Evolutionary conservation across 139 green algal species (phyloP).

Genomic region (Coccomyxa sp.): DNA sequence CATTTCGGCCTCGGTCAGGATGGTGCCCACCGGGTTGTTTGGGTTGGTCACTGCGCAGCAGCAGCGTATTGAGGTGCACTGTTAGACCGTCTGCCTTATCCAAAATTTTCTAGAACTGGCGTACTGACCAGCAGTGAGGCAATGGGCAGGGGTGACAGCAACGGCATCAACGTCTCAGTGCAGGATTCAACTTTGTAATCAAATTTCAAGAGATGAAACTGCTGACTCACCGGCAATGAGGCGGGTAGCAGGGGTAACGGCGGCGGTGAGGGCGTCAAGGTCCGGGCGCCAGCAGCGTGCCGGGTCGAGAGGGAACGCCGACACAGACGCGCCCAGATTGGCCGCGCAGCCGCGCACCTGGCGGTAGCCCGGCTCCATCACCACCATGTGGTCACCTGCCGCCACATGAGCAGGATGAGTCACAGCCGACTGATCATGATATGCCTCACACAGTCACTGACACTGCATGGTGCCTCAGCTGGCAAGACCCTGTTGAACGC

Average conservation of each 20-base stretch:
- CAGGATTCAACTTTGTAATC: too few species aligned
- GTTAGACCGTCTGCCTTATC: neutral
- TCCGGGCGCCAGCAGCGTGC: neutral
- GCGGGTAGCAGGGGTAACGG: neutral
- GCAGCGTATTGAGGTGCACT: neutral
- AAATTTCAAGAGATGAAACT: too few species aligned
- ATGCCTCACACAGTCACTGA: neutral
- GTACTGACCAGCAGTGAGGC: neutral
- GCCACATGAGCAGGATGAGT: neutral
- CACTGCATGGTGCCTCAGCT: neutral
- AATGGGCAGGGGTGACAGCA: too few species aligned
- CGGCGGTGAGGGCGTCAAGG: neutral
- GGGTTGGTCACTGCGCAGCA: neutral
- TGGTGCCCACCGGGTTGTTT: conserved; percentile 4
- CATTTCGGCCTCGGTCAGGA: conserved; percentile 3
- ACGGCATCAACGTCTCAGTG: too few species aligned
- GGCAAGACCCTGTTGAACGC: neutral
- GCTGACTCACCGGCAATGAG: neutral
- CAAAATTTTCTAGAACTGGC: neutral
- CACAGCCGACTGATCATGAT: neutral
- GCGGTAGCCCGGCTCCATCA: conserved; percentile 9
- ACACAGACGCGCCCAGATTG: neutral
- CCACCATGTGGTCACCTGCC: conserved; percentile 1
- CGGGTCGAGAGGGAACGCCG: neutral
- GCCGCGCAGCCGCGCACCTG: conserved; percentile 6